Conservation (phyloP, 2,329 filamentous ascomycete species). For the Cryphonectria parasitica region DNA sequence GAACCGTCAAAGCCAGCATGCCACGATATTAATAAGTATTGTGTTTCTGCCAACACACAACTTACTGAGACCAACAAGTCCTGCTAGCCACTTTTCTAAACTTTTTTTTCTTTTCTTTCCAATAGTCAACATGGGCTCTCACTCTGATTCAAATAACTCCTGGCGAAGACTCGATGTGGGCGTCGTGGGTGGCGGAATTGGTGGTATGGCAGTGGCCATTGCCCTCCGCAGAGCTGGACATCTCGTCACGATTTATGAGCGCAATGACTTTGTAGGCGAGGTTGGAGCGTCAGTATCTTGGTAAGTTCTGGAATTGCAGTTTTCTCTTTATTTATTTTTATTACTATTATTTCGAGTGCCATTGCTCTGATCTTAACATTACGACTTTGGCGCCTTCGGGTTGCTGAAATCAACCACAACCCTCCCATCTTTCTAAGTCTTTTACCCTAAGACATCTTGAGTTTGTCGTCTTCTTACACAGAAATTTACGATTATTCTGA, state of each 20-base stretch:
- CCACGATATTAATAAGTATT: neutral
- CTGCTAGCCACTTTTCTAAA: neutral
- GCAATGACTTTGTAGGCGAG: slow-evolving; percentile 67
- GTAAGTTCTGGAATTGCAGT: neutral
- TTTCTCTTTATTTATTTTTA: neutral
- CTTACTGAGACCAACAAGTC: neutral
- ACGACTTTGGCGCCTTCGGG: neutral
- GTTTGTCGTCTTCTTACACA: neutral
- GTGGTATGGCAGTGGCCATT: slow-evolving; percentile 51
- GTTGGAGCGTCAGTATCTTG: slow-evolving; percentile 68
- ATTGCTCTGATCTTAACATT: neutral
- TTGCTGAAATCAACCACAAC: neutral
- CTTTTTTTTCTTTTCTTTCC: neutral
- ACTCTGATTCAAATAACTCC: slow-evolving; percentile 27
- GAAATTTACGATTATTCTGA: neutral
- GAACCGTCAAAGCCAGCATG: neutral
- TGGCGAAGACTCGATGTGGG: slow-evolving; percentile 52
- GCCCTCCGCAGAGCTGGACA: slow-evolving; percentile 53
- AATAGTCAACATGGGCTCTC: slow-evolving; percentile 10
- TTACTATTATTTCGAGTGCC: neutral
- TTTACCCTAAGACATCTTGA: neutral
- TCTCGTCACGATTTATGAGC: slow-evolving; percentile 65
- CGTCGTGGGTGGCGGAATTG: slow-evolving; percentile 53
- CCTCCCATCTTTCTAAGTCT: neutral
- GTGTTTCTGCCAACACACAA: neutral